These are phyloP conservation scores for Saccharomyces jurei DNA, from an alignment of 805 yeast genomes.

Conservation along the genomic window DNA sequence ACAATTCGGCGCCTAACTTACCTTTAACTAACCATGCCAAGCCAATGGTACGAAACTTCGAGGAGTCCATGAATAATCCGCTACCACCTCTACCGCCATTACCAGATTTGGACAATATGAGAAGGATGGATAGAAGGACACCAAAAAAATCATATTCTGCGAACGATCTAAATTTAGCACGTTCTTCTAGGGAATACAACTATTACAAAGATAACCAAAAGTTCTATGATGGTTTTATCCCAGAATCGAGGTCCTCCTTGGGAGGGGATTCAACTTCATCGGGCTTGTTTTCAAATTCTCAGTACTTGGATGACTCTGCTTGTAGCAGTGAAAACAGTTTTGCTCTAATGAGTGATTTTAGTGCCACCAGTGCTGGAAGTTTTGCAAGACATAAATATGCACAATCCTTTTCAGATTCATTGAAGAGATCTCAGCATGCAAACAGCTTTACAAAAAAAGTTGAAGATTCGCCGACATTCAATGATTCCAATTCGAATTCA, in stretches of 20 bases:
- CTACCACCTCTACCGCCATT: slow-evolving; percentile 26
- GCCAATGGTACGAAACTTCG: neutral
- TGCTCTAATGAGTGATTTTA: slow-evolving; percentile 51
- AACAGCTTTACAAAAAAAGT: slow-evolving; percentile 2
- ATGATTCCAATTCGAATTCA: neutral
- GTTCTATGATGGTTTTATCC: slow-evolving; percentile 13
- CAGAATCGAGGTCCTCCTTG: slow-evolving; percentile 7
- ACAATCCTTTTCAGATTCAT: slow-evolving; percentile 27
- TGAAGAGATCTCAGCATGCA: slow-evolving; percentile 18
- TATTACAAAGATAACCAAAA: slow-evolving; percentile 12
- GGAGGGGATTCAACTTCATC: slow-evolving; percentile 10
- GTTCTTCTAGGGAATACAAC: slow-evolving; percentile 6
- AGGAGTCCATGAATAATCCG: slow-evolving; percentile 3
- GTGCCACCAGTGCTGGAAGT: slow-evolving; percentile 88
- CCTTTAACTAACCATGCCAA: neutral
- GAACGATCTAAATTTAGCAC: slow-evolving; percentile 14
- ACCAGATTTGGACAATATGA: slow-evolving; percentile 6
- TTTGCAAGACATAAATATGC: slow-evolving; percentile 65
- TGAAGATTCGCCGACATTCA: neutral
- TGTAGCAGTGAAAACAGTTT: slow-evolving; percentile 34
- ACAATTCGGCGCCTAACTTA: neutral
- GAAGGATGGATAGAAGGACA: neutral
- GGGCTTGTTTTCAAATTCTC: slow-evolving; percentile 34
- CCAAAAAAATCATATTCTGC: slow-evolving; percentile 25
- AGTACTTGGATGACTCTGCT: slow-evolving; percentile 43